Conservation (phyloP, 352 stramenopile genomes). For the Aphanomyces astaci region DNA sequence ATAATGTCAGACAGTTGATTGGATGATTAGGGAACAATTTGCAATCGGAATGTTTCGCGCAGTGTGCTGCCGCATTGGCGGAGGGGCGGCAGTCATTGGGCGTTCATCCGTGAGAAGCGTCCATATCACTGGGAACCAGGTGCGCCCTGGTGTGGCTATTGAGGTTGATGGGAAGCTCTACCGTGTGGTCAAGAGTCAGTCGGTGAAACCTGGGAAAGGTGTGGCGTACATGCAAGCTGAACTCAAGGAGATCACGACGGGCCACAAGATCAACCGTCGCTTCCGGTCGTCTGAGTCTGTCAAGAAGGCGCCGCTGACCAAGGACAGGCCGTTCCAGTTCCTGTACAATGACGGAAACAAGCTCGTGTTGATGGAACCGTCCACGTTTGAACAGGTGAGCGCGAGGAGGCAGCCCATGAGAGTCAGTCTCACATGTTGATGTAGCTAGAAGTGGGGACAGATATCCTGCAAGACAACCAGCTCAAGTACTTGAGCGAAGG, state of each 20-base stretch:
- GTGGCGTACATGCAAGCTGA: constrained; percentile 75
- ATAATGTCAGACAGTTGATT: neutral
- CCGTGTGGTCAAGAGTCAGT: constrained; percentile 73
- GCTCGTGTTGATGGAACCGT: constrained; percentile 78
- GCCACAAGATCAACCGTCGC: constrained; percentile 71
- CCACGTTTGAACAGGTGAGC: constrained; percentile 67
- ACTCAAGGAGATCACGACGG: constrained; percentile 82
- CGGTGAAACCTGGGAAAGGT: constrained; percentile 79
- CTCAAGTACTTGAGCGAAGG: constrained; percentile 70
- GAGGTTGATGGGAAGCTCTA: constrained; percentile 81
- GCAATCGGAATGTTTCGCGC: neutral
- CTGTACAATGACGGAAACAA: constrained; percentile 72
- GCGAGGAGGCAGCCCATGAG: neutral
- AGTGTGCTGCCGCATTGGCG: neutral
- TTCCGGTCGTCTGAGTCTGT: constrained; percentile 76
- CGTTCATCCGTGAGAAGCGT: neutral
- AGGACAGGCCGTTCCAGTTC: constrained; percentile 73
- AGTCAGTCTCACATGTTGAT: neutral
- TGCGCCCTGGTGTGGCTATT: constrained; percentile 72
- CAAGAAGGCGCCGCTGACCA: constrained; percentile 63
- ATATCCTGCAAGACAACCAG: constrained; percentile 63
- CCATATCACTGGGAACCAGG: constrained; percentile 49
- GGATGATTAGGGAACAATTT: neutral
- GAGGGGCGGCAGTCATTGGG: neutral
- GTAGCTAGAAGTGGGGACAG: constrained; percentile 62